Percentiles rank a stretch among this genome's conserved stretches.
These are phyloP conservation scores for Pleurotus cornucopiae DNA, from an alignment of 768 basidiomycete genomes.

Conservation along the genomic window DNA sequence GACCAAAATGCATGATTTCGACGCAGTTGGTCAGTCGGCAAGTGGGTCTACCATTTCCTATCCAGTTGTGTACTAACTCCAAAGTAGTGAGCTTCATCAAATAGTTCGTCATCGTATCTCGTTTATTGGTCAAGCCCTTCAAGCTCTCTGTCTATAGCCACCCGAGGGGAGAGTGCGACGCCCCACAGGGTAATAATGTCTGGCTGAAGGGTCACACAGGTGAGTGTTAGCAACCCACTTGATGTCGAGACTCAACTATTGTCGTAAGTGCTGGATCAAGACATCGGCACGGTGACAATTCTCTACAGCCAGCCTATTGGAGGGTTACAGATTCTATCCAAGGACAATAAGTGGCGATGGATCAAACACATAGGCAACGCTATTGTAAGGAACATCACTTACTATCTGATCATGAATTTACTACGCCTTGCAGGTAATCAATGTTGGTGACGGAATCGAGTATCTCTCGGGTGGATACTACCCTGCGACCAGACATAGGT, in stretches of 20 bases:
- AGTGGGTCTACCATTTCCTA: too few relatives aligned
- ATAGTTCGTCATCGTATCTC: too few relatives aligned
- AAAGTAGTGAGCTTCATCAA: conserved; percentile 41
- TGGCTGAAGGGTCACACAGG: conserved; percentile 52
- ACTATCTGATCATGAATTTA: too few relatives aligned
- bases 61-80: too few relatives aligned
- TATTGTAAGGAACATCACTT: conserved; percentile 21
- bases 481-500: conserved; percentile 42
- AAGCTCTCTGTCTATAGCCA: too few relatives aligned
- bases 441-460: conserved; percentile 39
- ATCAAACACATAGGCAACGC: conserved; percentile 43
- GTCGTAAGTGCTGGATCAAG: too few relatives aligned
- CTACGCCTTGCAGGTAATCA: neutral
- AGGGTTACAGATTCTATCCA: conserved; percentile 39
- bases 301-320: conserved; percentile 47
- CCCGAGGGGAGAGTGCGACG: conserved; percentile 38
- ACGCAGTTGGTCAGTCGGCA: conserved; percentile 36
- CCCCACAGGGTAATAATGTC: conserved; percentile 36
- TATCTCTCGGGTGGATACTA: conserved; percentile 47
- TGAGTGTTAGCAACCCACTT: too few relatives aligned
- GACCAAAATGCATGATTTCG: conserved; percentile 41
- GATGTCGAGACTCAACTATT: too few relatives aligned
- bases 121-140: too few relatives aligned
- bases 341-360: conserved; percentile 40
- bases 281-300: conserved; percentile 40